Evolutionary conservation across 306 rosid species (phyloP).

Genomic region (Quercus variabilis): DNA sequence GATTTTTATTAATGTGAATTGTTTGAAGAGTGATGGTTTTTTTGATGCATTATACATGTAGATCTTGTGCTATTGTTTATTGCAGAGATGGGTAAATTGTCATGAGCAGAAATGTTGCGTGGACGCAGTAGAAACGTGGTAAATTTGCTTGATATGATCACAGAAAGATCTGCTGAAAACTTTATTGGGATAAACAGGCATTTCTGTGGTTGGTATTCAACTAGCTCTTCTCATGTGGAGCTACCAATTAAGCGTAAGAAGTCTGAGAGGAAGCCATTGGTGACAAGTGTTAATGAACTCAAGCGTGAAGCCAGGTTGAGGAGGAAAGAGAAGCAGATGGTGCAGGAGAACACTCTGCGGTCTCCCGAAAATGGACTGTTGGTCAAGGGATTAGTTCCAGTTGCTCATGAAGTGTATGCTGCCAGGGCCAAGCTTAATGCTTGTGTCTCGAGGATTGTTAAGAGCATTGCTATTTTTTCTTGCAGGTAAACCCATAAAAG

Average conservation of each 20-base stretch:
- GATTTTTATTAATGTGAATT: neutral
- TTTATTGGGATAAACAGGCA: conserved; percentile 4
- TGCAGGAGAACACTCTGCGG: conserved; percentile 35
- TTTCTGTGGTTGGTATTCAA: conserved; percentile 25
- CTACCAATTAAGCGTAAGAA: conserved; percentile 41
- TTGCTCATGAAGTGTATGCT: conserved; percentile 51
- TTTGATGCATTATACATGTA: neutral
- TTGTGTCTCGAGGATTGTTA: conserved; percentile 42
- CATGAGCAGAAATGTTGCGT: conserved; percentile 28
- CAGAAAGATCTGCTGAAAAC: conserved; percentile 11
- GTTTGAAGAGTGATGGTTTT: neutral
- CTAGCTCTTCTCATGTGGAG: conserved; percentile 18
- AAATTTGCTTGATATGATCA: conserved; percentile 17
- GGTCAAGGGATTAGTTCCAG: conserved; percentile 49
- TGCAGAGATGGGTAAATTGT: conserved; percentile 7
- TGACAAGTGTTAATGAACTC: conserved; percentile 49
- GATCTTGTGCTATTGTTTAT: conserved; percentile 4
- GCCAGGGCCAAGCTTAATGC: conserved; percentile 52
- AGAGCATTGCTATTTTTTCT: conserved; percentile 32
- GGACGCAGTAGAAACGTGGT: conserved; percentile 24
- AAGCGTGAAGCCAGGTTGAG: conserved; percentile 57
- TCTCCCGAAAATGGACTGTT: conserved; percentile 68
- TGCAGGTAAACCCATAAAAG: conserved; percentile 41
- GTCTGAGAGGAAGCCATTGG: conserved; percentile 56
- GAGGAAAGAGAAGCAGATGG: conserved; percentile 49